Evolutionary conservation across 2,329 filamentous ascomycete genomes (phyloP).

Genomic region (Macrophomina pseudophaseolina): DNA sequence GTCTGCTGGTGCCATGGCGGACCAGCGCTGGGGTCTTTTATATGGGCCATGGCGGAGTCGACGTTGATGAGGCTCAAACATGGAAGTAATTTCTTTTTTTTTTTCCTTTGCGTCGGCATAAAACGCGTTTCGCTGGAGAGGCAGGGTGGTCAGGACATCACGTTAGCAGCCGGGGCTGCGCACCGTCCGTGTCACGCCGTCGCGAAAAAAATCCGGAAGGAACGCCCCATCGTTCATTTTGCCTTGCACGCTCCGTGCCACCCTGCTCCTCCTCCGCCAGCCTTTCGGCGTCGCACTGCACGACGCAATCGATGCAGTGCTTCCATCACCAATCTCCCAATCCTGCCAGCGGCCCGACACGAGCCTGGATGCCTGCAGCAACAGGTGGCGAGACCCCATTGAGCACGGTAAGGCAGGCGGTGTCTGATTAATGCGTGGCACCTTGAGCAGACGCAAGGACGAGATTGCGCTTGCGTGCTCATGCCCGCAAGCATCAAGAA

Average conservation of each 20-base stretch:
- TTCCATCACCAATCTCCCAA: neutral
- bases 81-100: neutral
- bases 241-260: slow-evolving; percentile 3
- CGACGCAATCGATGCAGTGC: neutral
- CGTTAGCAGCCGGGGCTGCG: neutral
- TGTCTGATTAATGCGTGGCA: slow-evolving; percentile 19
- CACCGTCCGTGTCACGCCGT: too few species aligned
- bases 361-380: slow-evolving; percentile 1
- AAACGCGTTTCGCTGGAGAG: slow-evolving; percentile 3
- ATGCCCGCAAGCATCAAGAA: neutral
- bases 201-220: neutral
- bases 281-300: slow-evolving; percentile 5
- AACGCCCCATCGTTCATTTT: slow-evolving; percentile 9
- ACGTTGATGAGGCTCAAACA: slow-evolving; percentile 15
- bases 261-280: neutral
- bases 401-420: neutral
- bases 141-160: neutral
- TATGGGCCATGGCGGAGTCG: slow-evolving; percentile 2
- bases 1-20: neutral
- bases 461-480: slow-evolving; percentile 18
- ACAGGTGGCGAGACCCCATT: neutral
- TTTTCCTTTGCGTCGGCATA: too few species aligned
- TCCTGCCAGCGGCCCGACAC: neutral
- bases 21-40: slow-evolving; percentile 9
- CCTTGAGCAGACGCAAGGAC: slow-evolving; percentile 1